Percentiles rank a stretch among this genome's conserved stretches.
Conservation (phyloP, 2,329 filamentous ascomycete species). For the Neobulgaria alba region DNA sequence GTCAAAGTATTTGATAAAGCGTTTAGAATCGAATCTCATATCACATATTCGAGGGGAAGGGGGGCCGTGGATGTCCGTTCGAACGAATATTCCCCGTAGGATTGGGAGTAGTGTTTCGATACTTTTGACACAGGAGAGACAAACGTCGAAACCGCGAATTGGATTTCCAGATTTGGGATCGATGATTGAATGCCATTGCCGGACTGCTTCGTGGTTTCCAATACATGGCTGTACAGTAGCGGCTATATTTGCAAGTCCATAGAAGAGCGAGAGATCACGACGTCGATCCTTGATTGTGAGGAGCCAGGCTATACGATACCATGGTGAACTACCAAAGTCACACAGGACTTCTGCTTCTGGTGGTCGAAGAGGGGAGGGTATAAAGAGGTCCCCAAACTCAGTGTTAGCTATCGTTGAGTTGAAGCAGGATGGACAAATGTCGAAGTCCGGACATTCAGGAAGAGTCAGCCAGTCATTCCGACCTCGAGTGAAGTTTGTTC, state of each 20-base stretch:
- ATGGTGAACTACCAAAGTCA: conserved; percentile 68
- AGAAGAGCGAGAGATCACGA: conserved; percentile 59
- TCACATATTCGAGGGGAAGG: conserved; percentile 54
- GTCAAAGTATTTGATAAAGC: conserved; percentile 53
- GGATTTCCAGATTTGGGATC: conserved; percentile 57
- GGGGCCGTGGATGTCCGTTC: conserved; percentile 34
- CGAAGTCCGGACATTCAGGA: conserved; percentile 59
- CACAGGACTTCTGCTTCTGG: conserved; percentile 56
- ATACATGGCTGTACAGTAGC: conserved; percentile 49
- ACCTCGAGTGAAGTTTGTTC: conserved; percentile 51
- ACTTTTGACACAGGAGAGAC: conserved; percentile 62
- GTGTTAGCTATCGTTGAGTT: conserved; percentile 59
- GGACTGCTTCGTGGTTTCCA: conserved; percentile 44
- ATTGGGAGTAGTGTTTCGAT: conserved; percentile 67
- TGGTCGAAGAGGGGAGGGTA: conserved; percentile 49
- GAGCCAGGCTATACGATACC: conserved; percentile 79
- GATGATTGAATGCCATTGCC: conserved; percentile 68
- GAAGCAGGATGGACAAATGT: conserved; percentile 79
- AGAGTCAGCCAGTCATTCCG: conserved; percentile 77
- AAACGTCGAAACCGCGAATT: conserved; percentile 66
- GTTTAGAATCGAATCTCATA: conserved; percentile 51
- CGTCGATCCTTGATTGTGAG: conserved; percentile 64
- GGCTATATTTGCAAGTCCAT: conserved; percentile 56
- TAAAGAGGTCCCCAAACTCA: conserved; percentile 58
- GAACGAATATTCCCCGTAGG: conserved; percentile 57